These are phyloP conservation scores for Ananas comosus DNA, from an alignment of 176 grass and related monocot species.

Conservation along the genomic window DNA sequence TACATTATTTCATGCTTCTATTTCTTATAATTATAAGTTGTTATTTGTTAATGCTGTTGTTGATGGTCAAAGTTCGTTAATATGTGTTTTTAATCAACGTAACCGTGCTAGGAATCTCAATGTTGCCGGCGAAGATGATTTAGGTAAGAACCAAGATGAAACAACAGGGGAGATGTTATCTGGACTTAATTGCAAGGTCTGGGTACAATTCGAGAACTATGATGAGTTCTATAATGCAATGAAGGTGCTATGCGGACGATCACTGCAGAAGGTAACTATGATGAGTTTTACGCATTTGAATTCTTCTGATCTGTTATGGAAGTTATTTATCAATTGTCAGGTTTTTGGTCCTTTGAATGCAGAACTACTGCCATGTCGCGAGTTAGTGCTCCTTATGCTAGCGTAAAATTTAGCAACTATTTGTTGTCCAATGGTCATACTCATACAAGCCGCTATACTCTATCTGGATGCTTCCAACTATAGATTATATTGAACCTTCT, in stretches of 20 bases:
- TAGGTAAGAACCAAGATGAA: constrained; percentile 29
- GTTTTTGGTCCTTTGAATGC: constrained; percentile 17
- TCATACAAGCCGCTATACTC: too few species aligned
- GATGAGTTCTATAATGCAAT: constrained; percentile 79
- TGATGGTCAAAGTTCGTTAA: not conserved
- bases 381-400: not conserved
- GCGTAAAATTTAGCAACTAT: not conserved
- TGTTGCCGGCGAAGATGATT: constrained; percentile 53
- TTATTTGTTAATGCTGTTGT: not conserved
- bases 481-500: too few species aligned
- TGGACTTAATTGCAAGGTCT: constrained; percentile 87
- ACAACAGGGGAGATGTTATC: constrained; percentile 48
- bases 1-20: too few species aligned
- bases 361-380: not conserved
- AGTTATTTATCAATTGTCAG: not conserved
- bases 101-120: constrained; percentile 46
- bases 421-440: too few species aligned
- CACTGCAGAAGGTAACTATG: constrained; percentile 62
- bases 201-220: constrained; percentile 77
- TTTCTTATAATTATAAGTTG: not conserved
- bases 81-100: not conserved
- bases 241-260: constrained; percentile 68
- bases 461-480: too few species aligned
- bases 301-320: not conserved
- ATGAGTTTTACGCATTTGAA: not conserved